Conservation (phyloP, 2,329 filamentous ascomycete species). For the Ophiocordyceps camponoti-rufipedis region DNA sequence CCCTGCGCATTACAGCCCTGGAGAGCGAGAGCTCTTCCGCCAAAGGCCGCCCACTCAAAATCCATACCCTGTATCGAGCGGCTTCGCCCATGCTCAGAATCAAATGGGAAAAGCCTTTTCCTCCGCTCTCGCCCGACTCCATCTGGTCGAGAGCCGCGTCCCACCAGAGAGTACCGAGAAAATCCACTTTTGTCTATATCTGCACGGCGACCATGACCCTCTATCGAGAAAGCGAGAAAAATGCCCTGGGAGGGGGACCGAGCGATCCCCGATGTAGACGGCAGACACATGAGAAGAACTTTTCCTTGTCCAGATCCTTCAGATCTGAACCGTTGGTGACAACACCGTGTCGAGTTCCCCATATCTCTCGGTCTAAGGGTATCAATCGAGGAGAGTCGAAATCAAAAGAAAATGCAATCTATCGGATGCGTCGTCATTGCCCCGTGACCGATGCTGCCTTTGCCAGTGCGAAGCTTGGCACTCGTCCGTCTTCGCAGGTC, state of each 20-base stretch:
- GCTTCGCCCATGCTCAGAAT: slow-evolving; percentile 17
- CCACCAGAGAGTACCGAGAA: slow-evolving; percentile 41
- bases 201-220: slow-evolving; percentile 26
- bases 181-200: slow-evolving; percentile 48
- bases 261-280: slow-evolving; percentile 15
- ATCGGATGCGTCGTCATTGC: slow-evolving; percentile 24
- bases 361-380: slow-evolving; percentile 23
- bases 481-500: slow-evolving; percentile 17
- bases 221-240: slow-evolving; percentile 23
- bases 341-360: slow-evolving; percentile 19
- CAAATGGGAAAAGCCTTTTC: slow-evolving; percentile 15
- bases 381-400: slow-evolving; percentile 24
- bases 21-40: slow-evolving; percentile 10
- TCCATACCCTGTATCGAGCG: slow-evolving; percentile 20
- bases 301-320: slow-evolving; percentile 17
- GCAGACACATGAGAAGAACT: slow-evolving; percentile 19
- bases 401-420: slow-evolving; percentile 25
- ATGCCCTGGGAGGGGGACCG: slow-evolving; percentile 14
- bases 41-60: slow-evolving; percentile 16
- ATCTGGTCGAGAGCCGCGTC: slow-evolving; percentile 13
- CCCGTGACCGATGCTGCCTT: slow-evolving; percentile 18
- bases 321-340: slow-evolving; percentile 14
- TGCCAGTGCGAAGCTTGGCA: slow-evolving; percentile 13
- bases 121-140: slow-evolving; percentile 12
- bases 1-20: neutral